phyloP scores from a whole-genome alignment of 148 eudicot genomes.

The Amaranthus cruentus region DNA sequence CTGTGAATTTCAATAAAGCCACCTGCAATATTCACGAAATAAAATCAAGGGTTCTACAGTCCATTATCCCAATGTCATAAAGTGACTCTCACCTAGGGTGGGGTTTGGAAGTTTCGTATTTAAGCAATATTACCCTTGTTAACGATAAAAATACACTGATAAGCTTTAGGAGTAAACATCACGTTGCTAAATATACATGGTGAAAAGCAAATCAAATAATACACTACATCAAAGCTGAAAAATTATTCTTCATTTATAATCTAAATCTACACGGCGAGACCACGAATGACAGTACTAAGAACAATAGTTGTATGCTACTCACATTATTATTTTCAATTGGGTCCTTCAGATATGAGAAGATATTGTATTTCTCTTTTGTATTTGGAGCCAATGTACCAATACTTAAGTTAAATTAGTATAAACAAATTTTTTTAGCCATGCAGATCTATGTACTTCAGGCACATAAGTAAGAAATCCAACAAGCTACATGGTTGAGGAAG shows the following conservation, averaged over 20 bases:
- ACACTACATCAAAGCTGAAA: not conserved
- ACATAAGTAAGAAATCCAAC: not conserved
- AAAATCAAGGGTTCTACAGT: conserved; percentile 11
- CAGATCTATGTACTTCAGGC: not conserved
- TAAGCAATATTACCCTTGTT: no score
- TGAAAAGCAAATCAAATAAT: not conserved
- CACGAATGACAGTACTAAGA: not conserved
- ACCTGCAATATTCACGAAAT: conserved; percentile 56
- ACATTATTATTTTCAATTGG: not conserved
- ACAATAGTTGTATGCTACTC: not conserved
- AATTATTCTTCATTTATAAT: not conserved
- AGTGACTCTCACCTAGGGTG: no score
- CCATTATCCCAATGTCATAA: no score
- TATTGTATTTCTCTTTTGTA: not conserved
- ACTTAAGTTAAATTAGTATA: not conserved
- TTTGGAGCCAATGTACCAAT: not conserved
- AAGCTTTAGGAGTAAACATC: not conserved
- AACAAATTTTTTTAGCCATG: not conserved
- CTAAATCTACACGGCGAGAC: not conserved
- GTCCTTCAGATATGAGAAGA: not conserved
- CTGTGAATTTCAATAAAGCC: conserved; percentile 92
- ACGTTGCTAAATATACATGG: not conserved
- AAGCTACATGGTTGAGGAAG: no score
- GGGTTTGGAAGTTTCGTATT: no score
- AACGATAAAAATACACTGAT: not conserved